Percentiles rank a stretch among this genome's conserved stretches.
Evolutionary conservation across 768 basidiomycete genomes (phyloP).

Genomic region (Xerocomellus amylosporus): DNA sequence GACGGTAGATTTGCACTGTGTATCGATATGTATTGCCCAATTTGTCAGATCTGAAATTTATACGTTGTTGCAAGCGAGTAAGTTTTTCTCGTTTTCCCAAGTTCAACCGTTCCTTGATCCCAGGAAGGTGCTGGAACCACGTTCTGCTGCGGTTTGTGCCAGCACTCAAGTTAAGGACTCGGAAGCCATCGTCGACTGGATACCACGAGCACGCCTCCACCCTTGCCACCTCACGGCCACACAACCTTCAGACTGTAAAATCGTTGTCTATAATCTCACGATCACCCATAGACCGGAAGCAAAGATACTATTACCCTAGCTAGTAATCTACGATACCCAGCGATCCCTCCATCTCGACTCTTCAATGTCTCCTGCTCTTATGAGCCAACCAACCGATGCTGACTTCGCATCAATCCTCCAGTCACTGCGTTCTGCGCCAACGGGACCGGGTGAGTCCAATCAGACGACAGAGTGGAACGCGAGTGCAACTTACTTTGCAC

Average conservation of each 20-base stretch:
- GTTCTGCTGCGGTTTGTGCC: slow-evolving; percentile 1
- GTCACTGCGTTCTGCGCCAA: slow-evolving; percentile 54
- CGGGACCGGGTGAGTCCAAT: slow-evolving; percentile 50
- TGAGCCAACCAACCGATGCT: slow-evolving; percentile 41
- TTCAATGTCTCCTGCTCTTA: slow-evolving; percentile 55
- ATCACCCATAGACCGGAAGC: slow-evolving; percentile 18
- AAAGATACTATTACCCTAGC: slow-evolving; percentile 12
- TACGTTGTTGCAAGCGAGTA: not conserved
- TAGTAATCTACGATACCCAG: slow-evolving; percentile 21
- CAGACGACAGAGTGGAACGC: not conserved
- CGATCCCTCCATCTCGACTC: slow-evolving; percentile 8
- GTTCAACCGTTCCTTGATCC: not conserved
- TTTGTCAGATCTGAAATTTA: slow-evolving; percentile 8
- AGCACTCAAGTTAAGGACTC: not conserved
- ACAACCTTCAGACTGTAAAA: slow-evolving; percentile 17
- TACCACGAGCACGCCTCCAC: slow-evolving; percentile 9
- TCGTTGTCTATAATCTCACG: slow-evolving; percentile 1
- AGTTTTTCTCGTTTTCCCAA: not conserved
- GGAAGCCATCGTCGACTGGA: not conserved
- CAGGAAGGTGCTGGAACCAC: not conserved
- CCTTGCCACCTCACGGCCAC: not conserved
- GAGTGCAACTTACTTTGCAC: slow-evolving; percentile 9
- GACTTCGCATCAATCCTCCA: slow-evolving; percentile 45
- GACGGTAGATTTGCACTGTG: not conserved
- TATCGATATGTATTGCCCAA: not conserved